Evolutionary conservation across 108 stramenopile genomes (phyloP).

Genomic region (Cylindrotheca closterium): DNA sequence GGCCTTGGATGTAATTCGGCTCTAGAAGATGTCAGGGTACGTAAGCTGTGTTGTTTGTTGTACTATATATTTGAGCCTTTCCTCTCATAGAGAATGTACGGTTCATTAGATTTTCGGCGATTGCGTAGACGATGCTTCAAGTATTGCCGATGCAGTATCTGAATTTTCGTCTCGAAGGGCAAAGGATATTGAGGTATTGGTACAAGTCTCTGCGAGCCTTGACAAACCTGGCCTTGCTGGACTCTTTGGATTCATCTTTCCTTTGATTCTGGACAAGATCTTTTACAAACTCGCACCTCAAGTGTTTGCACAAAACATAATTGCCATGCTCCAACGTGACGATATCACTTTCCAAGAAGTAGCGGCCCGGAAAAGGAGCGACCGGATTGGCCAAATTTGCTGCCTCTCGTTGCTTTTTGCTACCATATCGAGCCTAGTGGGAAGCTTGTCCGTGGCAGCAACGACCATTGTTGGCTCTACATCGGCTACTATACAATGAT

Average conservation of each 20-base stretch:
- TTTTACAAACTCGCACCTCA: constrained; percentile 67
- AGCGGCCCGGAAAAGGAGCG: constrained; percentile 51
- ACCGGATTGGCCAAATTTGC: constrained; percentile 44
- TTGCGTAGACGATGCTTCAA: constrained; percentile 37
- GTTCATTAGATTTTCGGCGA: constrained; percentile 18
- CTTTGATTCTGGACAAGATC: constrained; percentile 85
- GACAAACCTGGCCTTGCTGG: constrained; percentile 84
- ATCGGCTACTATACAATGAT: too few species aligned
- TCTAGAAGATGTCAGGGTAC: constrained; percentile 77
- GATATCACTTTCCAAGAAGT: constrained; percentile 55
- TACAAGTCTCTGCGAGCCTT: constrained; percentile 72
- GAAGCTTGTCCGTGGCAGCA: too few species aligned
- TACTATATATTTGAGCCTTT: too few species aligned
- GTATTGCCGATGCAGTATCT: constrained; percentile 42
- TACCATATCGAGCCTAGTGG: too few species aligned
- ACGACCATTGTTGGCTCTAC: too few species aligned
- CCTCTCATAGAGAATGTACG: too few species aligned
- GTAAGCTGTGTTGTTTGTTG: too few species aligned
- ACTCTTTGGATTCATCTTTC: constrained; percentile 79
- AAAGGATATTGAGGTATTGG: constrained; percentile 75
- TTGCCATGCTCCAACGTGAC: constrained; percentile 82
- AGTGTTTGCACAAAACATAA: constrained; percentile 82
- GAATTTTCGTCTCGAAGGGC: constrained; percentile 69
- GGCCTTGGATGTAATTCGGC: constrained; percentile 94
- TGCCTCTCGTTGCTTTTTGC: not conserved